These are phyloP conservation scores for Gilbertella persicaria DNA, from an alignment of 371 early-diverging fungal species.

Conservation along the genomic window DNA sequence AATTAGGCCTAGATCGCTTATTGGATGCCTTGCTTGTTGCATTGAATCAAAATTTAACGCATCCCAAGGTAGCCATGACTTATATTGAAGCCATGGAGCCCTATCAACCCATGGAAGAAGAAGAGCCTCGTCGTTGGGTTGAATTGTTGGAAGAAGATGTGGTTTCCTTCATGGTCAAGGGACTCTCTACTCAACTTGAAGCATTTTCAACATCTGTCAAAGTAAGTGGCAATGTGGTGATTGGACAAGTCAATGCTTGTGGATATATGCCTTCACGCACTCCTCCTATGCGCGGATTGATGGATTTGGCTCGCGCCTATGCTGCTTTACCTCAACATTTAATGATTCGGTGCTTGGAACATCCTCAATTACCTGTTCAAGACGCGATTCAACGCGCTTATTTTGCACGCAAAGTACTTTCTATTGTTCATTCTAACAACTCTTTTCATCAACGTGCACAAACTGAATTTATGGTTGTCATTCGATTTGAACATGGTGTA, in stretches of 20 bases:
- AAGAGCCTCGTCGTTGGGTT: constrained; percentile 38
- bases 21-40: constrained; percentile 26
- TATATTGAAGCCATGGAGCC: constrained; percentile 36
- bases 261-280: constrained; percentile 40
- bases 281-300: constrained; percentile 29
- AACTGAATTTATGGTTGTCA: constrained; percentile 24
- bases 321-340: constrained; percentile 36
- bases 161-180: constrained; percentile 27
- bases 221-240: constrained; percentile 29
- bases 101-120: constrained; percentile 22
- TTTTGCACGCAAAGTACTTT: constrained; percentile 34
- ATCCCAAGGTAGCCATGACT: constrained; percentile 26
- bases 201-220: constrained; percentile 28
- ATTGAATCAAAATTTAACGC: constrained; percentile 24
- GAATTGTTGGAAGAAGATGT: constrained; percentile 36
- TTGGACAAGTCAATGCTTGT: constrained; percentile 25
- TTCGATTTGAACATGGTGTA: constrained; percentile 31
- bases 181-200: constrained; percentile 29
- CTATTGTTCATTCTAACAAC: constrained; percentile 7
- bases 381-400: constrained; percentile 34
- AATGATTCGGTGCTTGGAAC: constrained; percentile 42
- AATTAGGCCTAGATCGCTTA: constrained; percentile 33
- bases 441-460: constrained; percentile 7
- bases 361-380: constrained; percentile 33
- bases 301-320: constrained; percentile 34